phyloP scores from a whole-genome alignment of 139 green algal species.

The Chlamydomonas urium region DNA sequence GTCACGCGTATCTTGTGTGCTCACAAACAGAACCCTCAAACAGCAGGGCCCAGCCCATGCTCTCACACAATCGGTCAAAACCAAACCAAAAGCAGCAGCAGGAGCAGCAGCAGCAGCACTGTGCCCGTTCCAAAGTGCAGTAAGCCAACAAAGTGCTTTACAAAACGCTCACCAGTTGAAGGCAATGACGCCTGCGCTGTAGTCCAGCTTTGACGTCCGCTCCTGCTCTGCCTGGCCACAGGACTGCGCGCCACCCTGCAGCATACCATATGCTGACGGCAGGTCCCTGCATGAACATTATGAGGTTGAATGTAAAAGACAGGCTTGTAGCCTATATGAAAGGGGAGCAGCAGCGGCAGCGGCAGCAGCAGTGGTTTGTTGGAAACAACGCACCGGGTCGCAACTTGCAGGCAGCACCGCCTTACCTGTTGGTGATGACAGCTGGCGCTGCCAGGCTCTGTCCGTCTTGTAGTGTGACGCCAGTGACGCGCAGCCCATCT shows the following conservation, averaged over 20 bases:
- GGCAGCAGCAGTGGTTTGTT: too few relatives aligned
- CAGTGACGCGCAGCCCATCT: constrained; percentile 28
- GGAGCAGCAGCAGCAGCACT: background rate
- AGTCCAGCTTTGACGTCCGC: constrained; percentile 32
- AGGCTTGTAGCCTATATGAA: too few relatives aligned
- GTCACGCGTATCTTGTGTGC: background rate
- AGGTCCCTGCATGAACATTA: constrained; percentile 47
- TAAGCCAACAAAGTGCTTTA: background rate
- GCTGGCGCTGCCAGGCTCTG: constrained; percentile 48
- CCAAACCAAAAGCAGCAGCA: background rate
- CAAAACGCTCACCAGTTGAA: constrained; percentile 62
- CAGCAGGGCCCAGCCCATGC: background rate
- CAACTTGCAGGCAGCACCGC: too few relatives aligned
- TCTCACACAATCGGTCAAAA: too few relatives aligned
- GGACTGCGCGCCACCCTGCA: constrained; percentile 20
- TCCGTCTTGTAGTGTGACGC: constrained; percentile 55
- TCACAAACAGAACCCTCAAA: background rate
- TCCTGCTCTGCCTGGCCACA: background rate
- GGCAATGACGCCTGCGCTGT: constrained; percentile 70
- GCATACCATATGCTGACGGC: constrained; percentile 49
- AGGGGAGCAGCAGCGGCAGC: too few relatives aligned
- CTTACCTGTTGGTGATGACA: constrained; percentile 66
- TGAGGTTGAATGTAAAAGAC: background rate
- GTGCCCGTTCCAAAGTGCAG: background rate
- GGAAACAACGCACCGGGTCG: too few relatives aligned